Percentiles rank a stretch among this genome's conserved stretches.
Conservation (phyloP, 192 early-diverging fungal genomes). For the Linnemannia hyalina region DNA sequence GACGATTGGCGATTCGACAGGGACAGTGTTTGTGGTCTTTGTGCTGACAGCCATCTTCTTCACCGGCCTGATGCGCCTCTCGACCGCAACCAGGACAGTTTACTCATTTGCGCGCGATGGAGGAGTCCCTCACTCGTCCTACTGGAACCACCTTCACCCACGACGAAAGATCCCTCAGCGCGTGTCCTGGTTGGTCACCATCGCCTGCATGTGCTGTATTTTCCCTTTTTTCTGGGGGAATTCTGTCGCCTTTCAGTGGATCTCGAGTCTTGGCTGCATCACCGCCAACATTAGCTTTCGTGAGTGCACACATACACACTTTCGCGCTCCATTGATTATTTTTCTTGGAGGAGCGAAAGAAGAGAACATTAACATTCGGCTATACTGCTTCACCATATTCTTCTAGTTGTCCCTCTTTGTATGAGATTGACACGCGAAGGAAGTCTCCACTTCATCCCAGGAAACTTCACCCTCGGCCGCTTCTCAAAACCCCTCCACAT, state of each 20-base stretch:
- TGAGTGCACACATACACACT: not conserved
- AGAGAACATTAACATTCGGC: not conserved
- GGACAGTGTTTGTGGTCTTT: constrained; percentile 11
- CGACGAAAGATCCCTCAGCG: constrained; percentile 38
- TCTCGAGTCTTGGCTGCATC: constrained; percentile 38
- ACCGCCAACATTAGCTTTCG: constrained; percentile 40
- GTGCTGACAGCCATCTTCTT: constrained; percentile 32
- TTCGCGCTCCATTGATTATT: not conserved
- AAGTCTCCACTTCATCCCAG: constrained; percentile 26
- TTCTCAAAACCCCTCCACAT: constrained; percentile 23
- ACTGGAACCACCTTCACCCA: constrained; percentile 40
- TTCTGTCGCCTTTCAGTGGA: constrained; percentile 49
- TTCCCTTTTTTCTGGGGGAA: constrained; percentile 53
- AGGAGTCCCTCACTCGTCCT: constrained; percentile 38
- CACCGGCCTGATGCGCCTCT: constrained; percentile 25
- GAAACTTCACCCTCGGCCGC: constrained; percentile 27
- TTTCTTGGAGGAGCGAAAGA: not conserved
- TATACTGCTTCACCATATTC: not conserved
- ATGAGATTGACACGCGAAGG: constrained; percentile 45
- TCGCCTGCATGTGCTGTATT: constrained; percentile 33
- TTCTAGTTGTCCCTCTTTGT: constrained; percentile 36
- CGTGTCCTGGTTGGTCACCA: constrained; percentile 40
- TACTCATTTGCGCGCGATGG: constrained; percentile 48
- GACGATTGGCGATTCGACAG: not conserved
- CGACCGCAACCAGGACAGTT: constrained; percentile 19